phyloP scores from a whole-genome alignment of 1,284 basidiomycete species.

The Schizophyllum amplum region DNA sequence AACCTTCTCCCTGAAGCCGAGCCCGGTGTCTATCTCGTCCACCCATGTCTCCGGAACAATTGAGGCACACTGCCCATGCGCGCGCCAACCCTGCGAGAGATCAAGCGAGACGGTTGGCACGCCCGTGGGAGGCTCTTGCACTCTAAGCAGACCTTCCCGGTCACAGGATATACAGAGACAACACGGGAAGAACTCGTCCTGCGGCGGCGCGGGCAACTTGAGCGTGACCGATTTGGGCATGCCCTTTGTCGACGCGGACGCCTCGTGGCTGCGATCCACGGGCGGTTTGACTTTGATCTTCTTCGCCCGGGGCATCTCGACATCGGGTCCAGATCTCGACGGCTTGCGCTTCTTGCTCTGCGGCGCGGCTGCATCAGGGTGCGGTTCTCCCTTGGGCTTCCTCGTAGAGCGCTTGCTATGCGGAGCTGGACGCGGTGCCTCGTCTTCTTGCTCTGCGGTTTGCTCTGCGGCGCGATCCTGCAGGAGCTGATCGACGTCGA shows the following conservation, averaged over 20 bases:
- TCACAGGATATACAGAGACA: constrained; percentile 70
- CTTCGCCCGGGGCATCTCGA: constrained; percentile 22
- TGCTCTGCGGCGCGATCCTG: constrained; percentile 34
- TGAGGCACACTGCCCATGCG: constrained; percentile 70
- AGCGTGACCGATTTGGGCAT: constrained; percentile 42
- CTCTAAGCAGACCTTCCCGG: constrained; percentile 51
- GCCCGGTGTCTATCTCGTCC: constrained; percentile 47
- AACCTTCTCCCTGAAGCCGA: constrained; percentile 22
- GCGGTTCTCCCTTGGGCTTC: neutral
- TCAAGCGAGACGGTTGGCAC: constrained; percentile 19
- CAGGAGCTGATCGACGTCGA: constrained; percentile 84
- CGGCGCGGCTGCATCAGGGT: neutral
- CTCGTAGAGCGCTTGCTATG: neutral
- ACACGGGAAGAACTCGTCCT: constrained; percentile 58
- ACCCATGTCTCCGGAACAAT: constrained; percentile 84
- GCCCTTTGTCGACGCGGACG: constrained; percentile 7
- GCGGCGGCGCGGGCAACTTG: constrained; percentile 53
- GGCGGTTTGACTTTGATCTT: constrained; percentile 28
- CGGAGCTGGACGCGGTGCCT: neutral
- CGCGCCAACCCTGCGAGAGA: constrained; percentile 44
- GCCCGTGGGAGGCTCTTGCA: constrained; percentile 58
- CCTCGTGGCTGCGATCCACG: constrained; percentile 12
- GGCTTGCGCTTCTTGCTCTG: neutral
- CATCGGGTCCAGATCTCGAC: constrained; percentile 5
- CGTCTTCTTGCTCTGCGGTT: neutral